Evolutionary conservation across 2,329 filamentous ascomycete genomes (phyloP), one percentile per base, ranked within the genome.

Genomic region (Fusarium guadeloupense): DNA sequence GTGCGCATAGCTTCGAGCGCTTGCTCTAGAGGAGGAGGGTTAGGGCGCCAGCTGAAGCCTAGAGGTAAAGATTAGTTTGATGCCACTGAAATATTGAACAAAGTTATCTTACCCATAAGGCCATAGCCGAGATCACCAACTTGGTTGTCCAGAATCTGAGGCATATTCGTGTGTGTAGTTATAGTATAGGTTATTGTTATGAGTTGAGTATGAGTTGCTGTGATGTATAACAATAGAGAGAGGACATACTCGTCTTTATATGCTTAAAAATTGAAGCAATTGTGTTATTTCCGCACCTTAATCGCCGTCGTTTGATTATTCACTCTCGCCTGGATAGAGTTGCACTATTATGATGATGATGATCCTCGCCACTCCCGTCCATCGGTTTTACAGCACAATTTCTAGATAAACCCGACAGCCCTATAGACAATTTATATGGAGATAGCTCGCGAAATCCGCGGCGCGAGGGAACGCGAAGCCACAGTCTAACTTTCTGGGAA

Each of bases 1-100:
- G 82, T 78, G 63, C 82, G 82, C 74, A 90, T 78, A 10, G 84
- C 81, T 37, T 80, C 80, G 59, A 87, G 80, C 31, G 81, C 76
- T 58, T 83, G 75, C 28, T 84, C 80, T 13, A 81, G 69, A 3
- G 81, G 71, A 9, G 73, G 71, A 2, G 75, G 73, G 14, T 71
- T 64, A 25, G 70, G 67, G 19, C 77, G 76, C 78, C 79, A 80
- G 20, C 78, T 80, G 33, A 83, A 69, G 63, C 78, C 78, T 80
- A 17, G n/a, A 4, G 13, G 9, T 30, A 30, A 30, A 31, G 4
- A 37, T 34, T 34, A 6, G 28, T n/a, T 25, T 23, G 21, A n/a
- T 23, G n/a, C 31, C 30, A 20, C 8, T 16, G 6, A 30, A 7
- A 6, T 23, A 37, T n/a, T 9, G n/a, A 19, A 14, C 17, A 14